Conservation (phyloP, 495 filamentous ascomycete genomes). For the Viridothelium virens region DNA sequence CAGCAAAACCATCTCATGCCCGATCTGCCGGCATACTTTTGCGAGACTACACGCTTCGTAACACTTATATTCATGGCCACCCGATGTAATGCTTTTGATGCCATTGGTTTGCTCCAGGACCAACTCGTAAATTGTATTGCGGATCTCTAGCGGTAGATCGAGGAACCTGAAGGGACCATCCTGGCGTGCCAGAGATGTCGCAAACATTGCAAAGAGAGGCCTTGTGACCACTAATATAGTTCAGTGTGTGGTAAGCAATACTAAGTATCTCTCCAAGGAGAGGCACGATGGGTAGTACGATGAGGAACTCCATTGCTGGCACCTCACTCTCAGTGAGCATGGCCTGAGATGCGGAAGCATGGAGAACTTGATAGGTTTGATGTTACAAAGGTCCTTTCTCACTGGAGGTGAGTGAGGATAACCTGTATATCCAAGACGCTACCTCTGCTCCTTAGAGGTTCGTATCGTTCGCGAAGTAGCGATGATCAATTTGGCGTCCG, state of each 20-base stretch:
- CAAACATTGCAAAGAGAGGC: background rate
- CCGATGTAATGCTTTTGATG: background rate
- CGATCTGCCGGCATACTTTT: background rate
- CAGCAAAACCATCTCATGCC: background rate
- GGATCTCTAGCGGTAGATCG: background rate
- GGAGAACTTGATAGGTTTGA: no score
- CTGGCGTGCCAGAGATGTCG: background rate
- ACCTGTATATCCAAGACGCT: no score
- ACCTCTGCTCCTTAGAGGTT: no score
- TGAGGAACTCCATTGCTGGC: no score
- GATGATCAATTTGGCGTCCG: no score
- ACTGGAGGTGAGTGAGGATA: no score
- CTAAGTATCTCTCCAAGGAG: no score
- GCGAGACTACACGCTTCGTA: background rate
- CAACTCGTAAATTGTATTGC: background rate
- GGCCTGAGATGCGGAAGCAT: no score
- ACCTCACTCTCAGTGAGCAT: no score
- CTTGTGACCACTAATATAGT: background rate
- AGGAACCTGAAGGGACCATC: background rate
- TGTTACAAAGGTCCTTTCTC: no score
- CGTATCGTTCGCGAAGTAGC: no score
- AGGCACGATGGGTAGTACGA: no score
- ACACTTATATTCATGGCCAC: background rate
- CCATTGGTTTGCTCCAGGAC: background rate
- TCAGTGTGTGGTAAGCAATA: background rate